Percentiles rank a stretch among this genome's conserved stretches.
Conservation (phyloP, 257 asterid genomes). For the Salvia miltiorrhiza region DNA sequence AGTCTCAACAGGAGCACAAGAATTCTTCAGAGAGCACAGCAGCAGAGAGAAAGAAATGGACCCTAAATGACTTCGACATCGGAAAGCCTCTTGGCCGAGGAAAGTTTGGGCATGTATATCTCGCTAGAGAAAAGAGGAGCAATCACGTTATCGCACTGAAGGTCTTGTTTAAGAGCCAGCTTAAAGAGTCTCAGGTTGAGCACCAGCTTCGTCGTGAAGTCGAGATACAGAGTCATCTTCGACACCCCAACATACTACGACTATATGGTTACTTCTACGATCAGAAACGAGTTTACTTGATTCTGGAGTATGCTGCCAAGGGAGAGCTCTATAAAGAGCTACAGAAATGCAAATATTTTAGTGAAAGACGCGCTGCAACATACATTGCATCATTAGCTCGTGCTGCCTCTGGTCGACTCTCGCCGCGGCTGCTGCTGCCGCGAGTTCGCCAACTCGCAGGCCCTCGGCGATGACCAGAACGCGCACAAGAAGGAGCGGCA, state of each 20-base stretch:
- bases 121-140: constrained; percentile 91
- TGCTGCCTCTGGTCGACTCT: no score
- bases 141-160: constrained; percentile 85
- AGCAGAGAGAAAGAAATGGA: constrained; percentile 74
- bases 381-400: no score
- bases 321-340: constrained; percentile 95
- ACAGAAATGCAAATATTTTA: no score
- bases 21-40: constrained; percentile 49
- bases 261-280: constrained; percentile 93
- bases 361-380: no score
- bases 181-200: constrained; percentile 90
- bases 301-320: constrained; percentile 87
- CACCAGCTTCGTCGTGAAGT: no score
- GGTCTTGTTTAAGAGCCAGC: constrained; percentile 83
- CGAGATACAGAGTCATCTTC: no score
- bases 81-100: constrained; percentile 99
- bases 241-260: constrained; percentile 89
- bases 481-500: no score
- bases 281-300: constrained; percentile 89
- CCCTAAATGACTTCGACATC: constrained; percentile 74
- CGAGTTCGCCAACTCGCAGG: no score
- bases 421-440: no score
- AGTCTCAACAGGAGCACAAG: no score
- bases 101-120: constrained; percentile 92
- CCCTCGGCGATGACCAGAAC: no score